Percentiles rank a stretch among this genome's conserved stretches.
These are phyloP conservation scores for Candida awuae DNA, from an alignment of 805 yeast species.

Conservation along the genomic window DNA sequence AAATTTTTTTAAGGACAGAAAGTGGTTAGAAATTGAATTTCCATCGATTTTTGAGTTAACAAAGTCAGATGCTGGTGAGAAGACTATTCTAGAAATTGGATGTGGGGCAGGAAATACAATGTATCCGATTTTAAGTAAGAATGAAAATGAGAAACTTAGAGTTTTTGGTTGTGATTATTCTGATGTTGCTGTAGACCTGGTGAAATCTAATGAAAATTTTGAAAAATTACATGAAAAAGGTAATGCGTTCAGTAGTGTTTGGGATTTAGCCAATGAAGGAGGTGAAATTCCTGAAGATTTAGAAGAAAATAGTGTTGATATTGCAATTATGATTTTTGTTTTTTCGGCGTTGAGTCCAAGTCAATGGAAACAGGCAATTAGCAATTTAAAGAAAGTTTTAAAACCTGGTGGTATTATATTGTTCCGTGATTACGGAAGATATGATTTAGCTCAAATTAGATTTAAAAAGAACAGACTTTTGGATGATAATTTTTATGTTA, in stretches of 20 bases:
- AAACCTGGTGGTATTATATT: slow-evolving; percentile 91
- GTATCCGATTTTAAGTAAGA: slow-evolving; percentile 79
- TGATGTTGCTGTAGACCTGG: slow-evolving; percentile 81
- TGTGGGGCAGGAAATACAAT: slow-evolving; percentile 98
- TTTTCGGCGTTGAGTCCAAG: slow-evolving; percentile 86
- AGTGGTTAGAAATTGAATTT: slow-evolving; percentile 92
- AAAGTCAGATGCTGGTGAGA: slow-evolving; percentile 58
- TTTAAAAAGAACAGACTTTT: slow-evolving; percentile 81
- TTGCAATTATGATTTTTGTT: slow-evolving; percentile 91
- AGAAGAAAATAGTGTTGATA: slow-evolving; percentile 74
- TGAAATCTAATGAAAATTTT: slow-evolving; percentile 55
- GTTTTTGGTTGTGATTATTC: slow-evolving; percentile 88
- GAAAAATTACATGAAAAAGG: slow-evolving; percentile 26
- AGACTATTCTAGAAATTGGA: slow-evolving; percentile 81
- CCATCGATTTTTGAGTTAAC: slow-evolving; percentile 79
- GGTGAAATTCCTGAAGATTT: slow-evolving; percentile 76
- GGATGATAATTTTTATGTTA: slow-evolving; percentile 88
- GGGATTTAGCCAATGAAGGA: slow-evolving; percentile 85
- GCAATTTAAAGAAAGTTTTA: slow-evolving; percentile 59
- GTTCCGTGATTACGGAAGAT: slow-evolving; percentile 91
- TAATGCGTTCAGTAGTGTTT: slow-evolving; percentile 72
- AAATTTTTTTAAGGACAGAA: slow-evolving; percentile 92
- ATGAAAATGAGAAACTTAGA: slow-evolving; percentile 66
- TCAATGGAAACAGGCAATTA: slow-evolving; percentile 81
- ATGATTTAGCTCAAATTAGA: slow-evolving; percentile 90